Base-by-base conservation (phyloP, 768 basidiomycete species). In the Tulasnella sp. region DNA sequence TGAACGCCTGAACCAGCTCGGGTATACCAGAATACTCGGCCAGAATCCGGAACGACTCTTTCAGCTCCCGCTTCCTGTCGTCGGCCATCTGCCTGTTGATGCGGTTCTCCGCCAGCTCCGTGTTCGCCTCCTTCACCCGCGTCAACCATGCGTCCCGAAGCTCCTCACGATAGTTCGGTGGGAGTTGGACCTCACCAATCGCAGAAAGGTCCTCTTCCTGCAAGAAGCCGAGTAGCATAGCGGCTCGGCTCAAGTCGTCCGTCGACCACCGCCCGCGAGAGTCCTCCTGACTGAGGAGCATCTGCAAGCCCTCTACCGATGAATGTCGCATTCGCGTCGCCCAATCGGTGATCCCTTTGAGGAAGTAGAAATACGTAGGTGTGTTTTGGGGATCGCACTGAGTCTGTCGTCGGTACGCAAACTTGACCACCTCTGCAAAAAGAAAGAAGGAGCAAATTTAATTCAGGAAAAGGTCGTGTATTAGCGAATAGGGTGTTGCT, bases 321-420 rank as follows among this genome's bases (percentile, higher is more conserved):
- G 75, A 77, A 57, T 84, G 83, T 40, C 85, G 86, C 57, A 94
- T 84, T 75, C 87, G 85, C 13, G 7, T 26, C 26, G 77, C 77
- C 77, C 77, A 77, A 10, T 46, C 20, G 18, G 9, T 39, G 10
- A 77, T 48, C 2, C 42, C 70, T 26, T 48, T 35, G 16, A 81
- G 71, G 5, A 51, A 42, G 2, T 88, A 87, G 83, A 93, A 94
- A 83, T 93, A 92, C 18, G 84, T 82, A 5, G 89, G 80, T 0
- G 93, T 94, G 48, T 86, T 84, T 3, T 83, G 85, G 40, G 93
- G 92, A 81, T 94, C 90, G 83, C 94, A 95, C 79, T 93, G 91
- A 82, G 90, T 92, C 83, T 95, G 93, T 0, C 92, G 91, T 77
- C 91, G 84, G 81, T 95, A 95, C 0, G 90, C 93, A 82, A 93